Percentiles rank a stretch among this genome's conserved stretches.
Conservation (phyloP, 768 basidiomycete genomes). For the Calvatia gigantea region DNA sequence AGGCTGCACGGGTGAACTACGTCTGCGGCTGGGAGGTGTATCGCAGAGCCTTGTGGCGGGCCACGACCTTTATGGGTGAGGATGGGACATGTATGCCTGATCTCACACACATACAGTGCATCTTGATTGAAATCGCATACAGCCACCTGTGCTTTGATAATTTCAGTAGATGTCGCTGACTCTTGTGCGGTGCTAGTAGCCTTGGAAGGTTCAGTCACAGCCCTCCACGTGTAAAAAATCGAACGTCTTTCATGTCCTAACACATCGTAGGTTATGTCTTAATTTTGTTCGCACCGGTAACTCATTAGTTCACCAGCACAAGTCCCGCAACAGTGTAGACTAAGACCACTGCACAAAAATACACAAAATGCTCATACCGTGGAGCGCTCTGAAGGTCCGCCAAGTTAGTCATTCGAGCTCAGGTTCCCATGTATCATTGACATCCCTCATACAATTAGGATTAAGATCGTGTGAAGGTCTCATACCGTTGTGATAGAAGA, state of each 20-base stretch:
- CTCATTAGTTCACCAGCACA: slow-evolving; percentile 1
- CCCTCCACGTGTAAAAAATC: neutral
- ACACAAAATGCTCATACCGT: too few relatives aligned
- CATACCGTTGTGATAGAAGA: neutral
- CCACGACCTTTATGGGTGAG: too few relatives aligned
- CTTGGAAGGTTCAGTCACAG: too few relatives aligned
- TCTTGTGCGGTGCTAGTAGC: too few relatives aligned
- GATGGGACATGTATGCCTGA: too few relatives aligned
- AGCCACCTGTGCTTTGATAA: too few relatives aligned
- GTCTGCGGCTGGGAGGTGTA: too few relatives aligned
- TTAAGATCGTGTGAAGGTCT: neutral
- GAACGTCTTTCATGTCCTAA: neutral
- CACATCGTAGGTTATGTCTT: neutral
- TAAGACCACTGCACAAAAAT: neutral
- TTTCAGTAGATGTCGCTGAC: neutral
- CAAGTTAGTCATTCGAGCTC: neutral
- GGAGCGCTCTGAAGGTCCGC: too few relatives aligned
- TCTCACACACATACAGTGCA: too few relatives aligned
- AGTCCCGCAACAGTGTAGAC: neutral
- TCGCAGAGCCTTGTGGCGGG: too few relatives aligned
- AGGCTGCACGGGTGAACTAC: too few relatives aligned
- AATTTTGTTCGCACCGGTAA: slow-evolving; percentile 5
- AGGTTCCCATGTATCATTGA: neutral
- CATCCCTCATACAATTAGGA: neutral
- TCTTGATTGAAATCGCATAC: too few relatives aligned